Percentiles rank a stretch among this genome's conserved stretches.
Conservation (phyloP, 1,284 basidiomycete species). For the Trichosporon faecale region DNA sequence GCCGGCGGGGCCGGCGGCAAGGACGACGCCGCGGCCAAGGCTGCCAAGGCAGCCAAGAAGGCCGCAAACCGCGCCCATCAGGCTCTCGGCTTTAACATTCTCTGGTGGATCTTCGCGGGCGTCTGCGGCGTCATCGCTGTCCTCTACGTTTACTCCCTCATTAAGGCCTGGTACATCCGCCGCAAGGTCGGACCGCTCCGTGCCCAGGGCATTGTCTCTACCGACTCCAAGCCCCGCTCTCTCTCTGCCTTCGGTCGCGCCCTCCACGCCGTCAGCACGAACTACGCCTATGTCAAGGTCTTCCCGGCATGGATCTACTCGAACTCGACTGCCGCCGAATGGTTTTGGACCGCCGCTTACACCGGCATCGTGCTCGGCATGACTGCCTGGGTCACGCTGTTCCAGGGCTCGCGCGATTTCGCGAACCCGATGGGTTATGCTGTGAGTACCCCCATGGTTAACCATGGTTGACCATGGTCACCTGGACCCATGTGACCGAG, state of each 20-base stretch:
- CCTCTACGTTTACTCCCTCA: slow-evolving; percentile 1
- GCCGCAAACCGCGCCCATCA: background rate
- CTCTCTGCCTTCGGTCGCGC: slow-evolving; percentile 9
- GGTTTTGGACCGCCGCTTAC: slow-evolving; percentile 24
- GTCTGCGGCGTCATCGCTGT: background rate
- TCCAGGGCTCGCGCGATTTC: slow-evolving; percentile 14
- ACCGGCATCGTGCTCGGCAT: slow-evolving; percentile 20
- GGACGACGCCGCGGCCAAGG: background rate
- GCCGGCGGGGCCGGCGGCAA: background rate
- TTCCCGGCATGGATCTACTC: slow-evolving; percentile 22
- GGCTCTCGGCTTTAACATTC: slow-evolving; percentile 7
- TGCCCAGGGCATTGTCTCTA: background rate
- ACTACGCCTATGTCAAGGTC: slow-evolving; percentile 24
- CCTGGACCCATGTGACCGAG: background rate
- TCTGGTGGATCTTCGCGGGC: slow-evolving; percentile 20
- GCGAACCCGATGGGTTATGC: slow-evolving; percentile 18
- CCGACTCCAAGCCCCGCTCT: background rate
- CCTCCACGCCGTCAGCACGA: slow-evolving; percentile 8
- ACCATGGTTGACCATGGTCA: background rate
- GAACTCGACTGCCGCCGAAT: slow-evolving; percentile 15
- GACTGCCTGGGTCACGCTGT: slow-evolving; percentile 16
- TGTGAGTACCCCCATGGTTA: background rate
- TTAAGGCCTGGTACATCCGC: slow-evolving; percentile 6
- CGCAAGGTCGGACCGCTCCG: background rate
- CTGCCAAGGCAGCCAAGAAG: background rate